These are phyloP conservation scores for Astrocystis sublimbata DNA, from an alignment of 495 filamentous ascomycete genomes.

Conservation along the genomic window DNA sequence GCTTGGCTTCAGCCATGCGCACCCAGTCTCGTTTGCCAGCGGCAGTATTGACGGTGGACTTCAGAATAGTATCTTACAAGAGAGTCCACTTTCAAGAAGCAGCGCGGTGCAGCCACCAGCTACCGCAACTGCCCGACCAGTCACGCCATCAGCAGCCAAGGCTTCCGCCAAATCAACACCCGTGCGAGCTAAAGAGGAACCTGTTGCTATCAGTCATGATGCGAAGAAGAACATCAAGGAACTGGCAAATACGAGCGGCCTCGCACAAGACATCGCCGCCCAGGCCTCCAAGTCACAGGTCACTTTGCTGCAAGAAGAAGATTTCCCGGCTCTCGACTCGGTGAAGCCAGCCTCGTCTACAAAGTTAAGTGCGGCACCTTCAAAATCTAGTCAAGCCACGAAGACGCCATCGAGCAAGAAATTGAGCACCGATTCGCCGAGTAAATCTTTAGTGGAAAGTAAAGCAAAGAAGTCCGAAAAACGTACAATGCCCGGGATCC, in stretches of 20 bases:
- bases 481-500: constrained; percentile 57
- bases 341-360: constrained; percentile 34
- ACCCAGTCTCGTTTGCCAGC: constrained; percentile 39
- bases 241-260: constrained; percentile 44
- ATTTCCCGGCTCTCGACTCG: constrained; percentile 58
- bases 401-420: constrained; percentile 31
- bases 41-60: constrained; percentile 19
- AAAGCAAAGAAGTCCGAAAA: constrained; percentile 42
- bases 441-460: constrained; percentile 17
- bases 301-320: constrained; percentile 52
- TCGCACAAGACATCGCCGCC: constrained; percentile 49
- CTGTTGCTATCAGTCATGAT: constrained; percentile 26
- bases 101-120: constrained; percentile 6
- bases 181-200: constrained; percentile 29
- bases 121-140: constrained; percentile 27
- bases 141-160: constrained; percentile 25
- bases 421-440: constrained; percentile 21
- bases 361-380: constrained; percentile 24
- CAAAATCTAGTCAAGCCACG: constrained; percentile 21
- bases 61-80: constrained; percentile 21
- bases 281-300: constrained; percentile 42
- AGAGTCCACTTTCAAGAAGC: constrained; percentile 14
- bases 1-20: constrained; percentile 57
- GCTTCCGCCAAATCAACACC: constrained; percentile 10
- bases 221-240: constrained; percentile 51